These are phyloP conservation scores for Penicillium thymicola DNA, from an alignment of 2,329 filamentous ascomycete genomes.

Conservation along the genomic window DNA sequence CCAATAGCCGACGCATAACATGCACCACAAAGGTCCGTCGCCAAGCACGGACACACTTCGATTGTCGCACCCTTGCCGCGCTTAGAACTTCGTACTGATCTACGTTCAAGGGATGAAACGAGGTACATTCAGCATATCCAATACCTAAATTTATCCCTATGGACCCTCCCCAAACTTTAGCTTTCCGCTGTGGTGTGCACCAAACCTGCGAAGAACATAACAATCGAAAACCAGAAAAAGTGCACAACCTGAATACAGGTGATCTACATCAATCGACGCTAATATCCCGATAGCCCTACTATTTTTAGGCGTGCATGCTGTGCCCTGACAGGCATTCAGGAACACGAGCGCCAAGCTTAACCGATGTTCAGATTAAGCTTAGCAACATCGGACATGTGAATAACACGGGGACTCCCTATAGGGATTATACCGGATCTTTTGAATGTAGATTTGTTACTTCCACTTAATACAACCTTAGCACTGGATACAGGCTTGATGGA, in stretches of 20 bases:
- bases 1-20: not conserved
- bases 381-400: not conserved
- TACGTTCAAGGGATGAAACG: not conserved
- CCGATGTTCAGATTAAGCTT: not conserved
- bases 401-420: not conserved
- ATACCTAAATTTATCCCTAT: not conserved
- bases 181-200: not conserved
- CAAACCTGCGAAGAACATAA: not conserved
- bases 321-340: constrained; percentile 1
- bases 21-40: not conserved
- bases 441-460: not conserved
- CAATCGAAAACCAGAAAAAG: not conserved
- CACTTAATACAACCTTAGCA: not conserved
- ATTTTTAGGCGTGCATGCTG: constrained; percentile 3
- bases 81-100: not conserved
- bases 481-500: not conserved
- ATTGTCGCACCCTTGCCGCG: not conserved
- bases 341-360: constrained; percentile 8
- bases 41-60: not conserved
- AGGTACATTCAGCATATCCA: not conserved
- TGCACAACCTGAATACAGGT: not conserved
- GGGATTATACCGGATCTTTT: not conserved
- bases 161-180: not conserved
- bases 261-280: constrained; percentile 1
- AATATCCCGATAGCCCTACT: not conserved